Percentiles rank a stretch among this genome's conserved stretches.
Conservation (phyloP, 768 basidiomycete species). For the Lactifluus rugatus region DNA sequence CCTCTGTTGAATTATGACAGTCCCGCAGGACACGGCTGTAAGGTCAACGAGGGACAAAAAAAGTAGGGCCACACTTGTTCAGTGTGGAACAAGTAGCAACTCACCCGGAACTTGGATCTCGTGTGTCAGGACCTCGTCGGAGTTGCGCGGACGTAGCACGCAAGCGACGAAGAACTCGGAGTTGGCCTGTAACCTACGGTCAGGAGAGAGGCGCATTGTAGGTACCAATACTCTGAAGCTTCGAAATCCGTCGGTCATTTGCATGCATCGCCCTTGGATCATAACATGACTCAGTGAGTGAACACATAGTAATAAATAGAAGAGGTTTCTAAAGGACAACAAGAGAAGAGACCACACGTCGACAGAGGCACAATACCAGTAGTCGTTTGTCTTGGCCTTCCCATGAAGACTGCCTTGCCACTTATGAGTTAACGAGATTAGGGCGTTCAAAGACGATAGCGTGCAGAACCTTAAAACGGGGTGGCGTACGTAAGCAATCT, state of each 20-base stretch:
- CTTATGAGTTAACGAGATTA: neutral
- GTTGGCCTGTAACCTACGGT: constrained; percentile 14
- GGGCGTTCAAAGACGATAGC: neutral
- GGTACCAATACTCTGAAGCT: neutral
- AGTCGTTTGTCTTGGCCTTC: neutral
- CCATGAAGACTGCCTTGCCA: neutral
- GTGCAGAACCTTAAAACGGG: neutral
- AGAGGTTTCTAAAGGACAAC: neutral
- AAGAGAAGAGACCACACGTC: neutral
- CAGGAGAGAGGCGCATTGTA: constrained; percentile 11
- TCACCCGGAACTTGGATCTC: neutral
- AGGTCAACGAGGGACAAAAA: too few species aligned
- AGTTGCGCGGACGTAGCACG: neutral
- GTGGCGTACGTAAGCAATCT: neutral
- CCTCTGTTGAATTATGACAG: too few species aligned
- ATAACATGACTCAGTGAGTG: neutral
- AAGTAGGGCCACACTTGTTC: too few species aligned
- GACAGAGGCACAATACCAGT: neutral
- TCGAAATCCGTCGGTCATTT: neutral
- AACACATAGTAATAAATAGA: neutral
- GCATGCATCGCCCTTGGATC: neutral
- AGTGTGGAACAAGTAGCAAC: too few species aligned
- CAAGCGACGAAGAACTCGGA: neutral
- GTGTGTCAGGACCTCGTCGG: neutral
- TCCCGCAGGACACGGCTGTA: too few species aligned